Percentiles rank a stretch among this genome's conserved stretches.
Evolutionary conservation across 2,329 filamentous ascomycete species (phyloP).

Genomic region (Clathrospora elynae): DNA sequence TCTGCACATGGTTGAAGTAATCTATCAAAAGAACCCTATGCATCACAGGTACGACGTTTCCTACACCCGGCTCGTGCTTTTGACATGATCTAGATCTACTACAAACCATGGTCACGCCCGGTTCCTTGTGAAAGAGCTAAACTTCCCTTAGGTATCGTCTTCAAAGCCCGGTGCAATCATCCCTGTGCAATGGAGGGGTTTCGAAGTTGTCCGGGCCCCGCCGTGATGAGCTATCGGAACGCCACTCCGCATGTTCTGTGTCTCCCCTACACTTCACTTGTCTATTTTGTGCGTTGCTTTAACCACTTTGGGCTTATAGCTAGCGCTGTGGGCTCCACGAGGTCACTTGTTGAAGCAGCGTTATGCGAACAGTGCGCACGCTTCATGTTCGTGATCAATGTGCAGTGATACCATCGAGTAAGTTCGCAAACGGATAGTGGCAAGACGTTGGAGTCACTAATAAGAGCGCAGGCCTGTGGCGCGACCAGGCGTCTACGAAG

Average conservation of each 20-base stretch:
- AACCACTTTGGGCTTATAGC: conserved; percentile 2
- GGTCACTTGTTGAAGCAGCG: conserved; percentile 1
- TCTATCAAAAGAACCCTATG: conserved; percentile 11
- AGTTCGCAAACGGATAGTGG: conserved; percentile 5
- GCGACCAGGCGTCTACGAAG: conserved; percentile 6
- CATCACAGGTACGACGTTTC: conserved; percentile 13
- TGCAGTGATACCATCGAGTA: conserved; percentile 9
- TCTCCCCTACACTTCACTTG: conserved; percentile 5
- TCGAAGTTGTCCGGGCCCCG: background rate
- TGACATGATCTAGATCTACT: background rate
- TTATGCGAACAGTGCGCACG: conserved; percentile 5
- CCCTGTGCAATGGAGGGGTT: background rate
- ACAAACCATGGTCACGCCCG: conserved; percentile 2
- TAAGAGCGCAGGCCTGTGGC: background rate
- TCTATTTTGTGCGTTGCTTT: conserved; percentile 1
- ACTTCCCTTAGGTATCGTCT: no score
- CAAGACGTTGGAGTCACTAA: conserved; percentile 1
- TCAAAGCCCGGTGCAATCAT: no score
- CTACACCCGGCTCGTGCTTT: background rate
- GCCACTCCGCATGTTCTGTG: conserved; percentile 5
- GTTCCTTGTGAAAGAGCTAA: background rate
- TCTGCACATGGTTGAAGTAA: background rate
- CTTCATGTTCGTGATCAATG: conserved; percentile 8
- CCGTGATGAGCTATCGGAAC: background rate
- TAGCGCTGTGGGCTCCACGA: conserved; percentile 10